Base-by-base conservation (phyloP, 352 stramenopile species). In the Pythium dissimile region DNA sequence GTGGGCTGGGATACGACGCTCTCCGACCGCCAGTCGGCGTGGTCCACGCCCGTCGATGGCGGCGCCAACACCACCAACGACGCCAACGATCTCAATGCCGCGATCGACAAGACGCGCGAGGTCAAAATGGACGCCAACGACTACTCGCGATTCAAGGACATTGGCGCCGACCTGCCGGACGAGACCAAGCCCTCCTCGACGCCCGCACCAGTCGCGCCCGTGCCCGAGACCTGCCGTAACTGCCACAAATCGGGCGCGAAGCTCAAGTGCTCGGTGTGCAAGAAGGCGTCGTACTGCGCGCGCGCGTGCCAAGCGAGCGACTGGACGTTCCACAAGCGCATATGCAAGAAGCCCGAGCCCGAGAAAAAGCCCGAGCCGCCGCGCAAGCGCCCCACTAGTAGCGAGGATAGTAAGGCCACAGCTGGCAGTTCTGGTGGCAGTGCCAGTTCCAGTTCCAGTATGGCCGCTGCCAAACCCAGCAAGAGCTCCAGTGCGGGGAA, bases 221-320 rank as follows among this genome's bases (percentile, higher is more conserved):
- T 13, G 24, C 44, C 16, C 9, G 72, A 75, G 18, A 71, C 49
- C 30, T 94, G 85, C 54, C 80, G 83, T 62, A 94, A 92, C 54
- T 94, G 85, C 71, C 78, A 74, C 69, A 90, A 87, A 45, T 20
- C 59, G 0, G 83, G 80, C 16, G 83, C 83, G 15, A 88, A 89
- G 53, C 83, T 94, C 59, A 92, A 92, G 74, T 94, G 85, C 69
- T 91, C 80, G 18, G 69, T 93, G 41, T 94, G 85, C 59, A 94
- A 93, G 74, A 92, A 92, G 63, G 83, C 76, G 28, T 68, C 84
- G 24, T 94, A 94, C 64, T 94, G 85, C 56, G 76, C 80, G 37
- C 77, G 85, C 42, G 62, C 76, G 59, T 94, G 85, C 55, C 85
- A 94, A 54, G 80, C 81, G 26, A 88, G 79, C 59, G 84, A 94